A percentile compares a stretch with the other conserved stretches of the same genome.
phyloP scores from a whole-genome alignment of 495 filamentous ascomycete species.

The Aspergillus cavernicola region DNA sequence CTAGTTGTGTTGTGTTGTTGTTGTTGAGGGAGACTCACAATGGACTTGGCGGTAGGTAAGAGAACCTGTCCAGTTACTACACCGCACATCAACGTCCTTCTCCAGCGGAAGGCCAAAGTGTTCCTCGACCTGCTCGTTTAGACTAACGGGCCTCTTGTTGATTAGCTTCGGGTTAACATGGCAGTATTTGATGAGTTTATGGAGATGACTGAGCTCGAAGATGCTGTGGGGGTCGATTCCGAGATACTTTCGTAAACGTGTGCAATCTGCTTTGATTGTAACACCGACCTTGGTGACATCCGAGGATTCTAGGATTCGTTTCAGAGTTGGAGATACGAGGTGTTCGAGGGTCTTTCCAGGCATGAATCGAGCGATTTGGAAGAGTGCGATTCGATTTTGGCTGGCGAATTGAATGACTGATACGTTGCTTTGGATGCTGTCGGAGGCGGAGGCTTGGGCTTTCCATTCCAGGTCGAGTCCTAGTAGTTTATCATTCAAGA shows the following conservation, averaged over 20 bases:
- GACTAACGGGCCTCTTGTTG: slow-evolving; percentile 61
- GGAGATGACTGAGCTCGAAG: slow-evolving; percentile 77
- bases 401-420: slow-evolving; percentile 79
- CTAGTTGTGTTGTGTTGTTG: background rate
- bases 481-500: slow-evolving; percentile 64
- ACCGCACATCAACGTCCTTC: slow-evolving; percentile 65
- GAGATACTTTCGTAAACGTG: slow-evolving; percentile 63
- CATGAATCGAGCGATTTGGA: slow-evolving; percentile 67
- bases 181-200: slow-evolving; percentile 67
- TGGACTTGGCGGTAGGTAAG: slow-evolving; percentile 64
- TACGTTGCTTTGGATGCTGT: slow-evolving; percentile 59
- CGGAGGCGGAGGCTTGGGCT: slow-evolving; percentile 37
- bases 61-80: slow-evolving; percentile 64
- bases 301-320: slow-evolving; percentile 64
- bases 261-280: slow-evolving; percentile 67
- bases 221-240: slow-evolving; percentile 58
- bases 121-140: slow-evolving; percentile 66
- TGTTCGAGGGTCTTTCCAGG: slow-evolving; percentile 40
- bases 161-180: slow-evolving; percentile 48
- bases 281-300: slow-evolving; percentile 76
- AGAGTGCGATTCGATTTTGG: slow-evolving; percentile 72
- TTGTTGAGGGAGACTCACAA: slow-evolving; percentile 50
- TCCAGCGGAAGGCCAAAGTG: slow-evolving; percentile 71
- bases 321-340: slow-evolving; percentile 66
- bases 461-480: slow-evolving; percentile 90